Evolutionary conservation across 83 land plant species (phyloP).

Genomic region (Isoetes engelmannii): DNA sequence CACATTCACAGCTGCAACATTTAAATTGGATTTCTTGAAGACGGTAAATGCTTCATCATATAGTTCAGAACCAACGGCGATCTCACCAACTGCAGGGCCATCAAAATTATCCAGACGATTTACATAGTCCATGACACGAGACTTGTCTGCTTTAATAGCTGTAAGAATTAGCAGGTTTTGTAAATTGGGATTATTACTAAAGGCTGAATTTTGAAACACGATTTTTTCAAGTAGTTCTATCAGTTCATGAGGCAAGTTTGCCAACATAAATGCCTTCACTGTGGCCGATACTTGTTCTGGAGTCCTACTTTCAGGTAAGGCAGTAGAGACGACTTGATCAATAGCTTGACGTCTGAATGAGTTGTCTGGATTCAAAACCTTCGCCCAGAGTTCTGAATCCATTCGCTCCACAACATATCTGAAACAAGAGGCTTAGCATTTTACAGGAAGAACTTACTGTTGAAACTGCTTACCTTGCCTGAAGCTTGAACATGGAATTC

Average conservation of each 20-base stretch:
- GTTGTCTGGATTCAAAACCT: slow-evolving; percentile 4
- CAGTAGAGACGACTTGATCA: slow-evolving; percentile 9
- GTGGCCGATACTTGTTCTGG: slow-evolving; percentile 10
- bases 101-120: slow-evolving; percentile 6
- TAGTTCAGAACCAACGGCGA: slow-evolving; percentile 8
- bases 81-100: slow-evolving; percentile 9
- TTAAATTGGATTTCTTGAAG: not conserved
- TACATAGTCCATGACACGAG: slow-evolving; percentile 11
- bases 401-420: slow-evolving; percentile 11
- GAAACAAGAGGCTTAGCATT: not conserved
- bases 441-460: not conserved
- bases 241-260: slow-evolving; percentile 4
- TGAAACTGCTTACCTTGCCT: not conserved
- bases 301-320: not conserved
- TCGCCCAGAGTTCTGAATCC: slow-evolving; percentile 10
- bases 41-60: slow-evolving; percentile 12
- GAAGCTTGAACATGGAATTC: slow-evolving; percentile 7
- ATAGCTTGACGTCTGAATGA: slow-evolving; percentile 6
- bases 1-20: not conserved
- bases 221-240: slow-evolving; percentile 7
- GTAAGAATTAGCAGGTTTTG: slow-evolving; percentile 8
- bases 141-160: slow-evolving; percentile 6
- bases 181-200: slow-evolving; percentile 2
- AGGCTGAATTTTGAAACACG: slow-evolving; percentile 4
- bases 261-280: slow-evolving; percentile 6